Conservation (phyloP, 257 asterid species). For the Coffea canephora region DNA sequence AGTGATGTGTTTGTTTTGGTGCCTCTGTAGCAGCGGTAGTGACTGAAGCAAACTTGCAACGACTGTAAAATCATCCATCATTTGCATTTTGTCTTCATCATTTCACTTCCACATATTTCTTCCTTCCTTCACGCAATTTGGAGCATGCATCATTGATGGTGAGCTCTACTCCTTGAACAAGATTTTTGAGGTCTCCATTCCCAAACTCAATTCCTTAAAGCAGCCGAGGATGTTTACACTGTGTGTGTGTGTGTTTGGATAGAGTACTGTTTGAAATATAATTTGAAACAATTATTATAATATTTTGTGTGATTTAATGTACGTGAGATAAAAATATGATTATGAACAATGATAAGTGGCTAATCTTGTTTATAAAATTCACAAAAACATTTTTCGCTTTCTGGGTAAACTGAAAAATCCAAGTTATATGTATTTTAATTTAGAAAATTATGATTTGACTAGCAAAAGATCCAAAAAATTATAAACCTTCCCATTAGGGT, state of each 20-base stretch:
- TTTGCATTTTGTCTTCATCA: slow-evolving; percentile 16
- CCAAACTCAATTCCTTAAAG: not conserved
- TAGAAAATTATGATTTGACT: not conserved
- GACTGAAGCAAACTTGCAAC: not conserved
- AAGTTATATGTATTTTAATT: not conserved
- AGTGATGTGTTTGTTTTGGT: not conserved
- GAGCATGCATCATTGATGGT: not conserved
- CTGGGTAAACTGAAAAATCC: not conserved
- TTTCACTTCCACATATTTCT: not conserved
- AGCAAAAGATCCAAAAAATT: not conserved
- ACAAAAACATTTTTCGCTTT: not conserved
- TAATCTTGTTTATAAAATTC: no score
- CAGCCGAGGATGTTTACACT: not conserved
- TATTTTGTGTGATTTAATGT: no score
- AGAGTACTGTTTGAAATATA: no score
- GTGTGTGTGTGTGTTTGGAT: no score
- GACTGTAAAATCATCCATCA: slow-evolving; percentile 17
- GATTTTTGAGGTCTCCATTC: no score
- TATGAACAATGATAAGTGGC: no score
- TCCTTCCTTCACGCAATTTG: not conserved
- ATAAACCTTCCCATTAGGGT: not conserved
- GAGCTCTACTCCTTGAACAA: not conserved
- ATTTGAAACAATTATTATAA: no score
- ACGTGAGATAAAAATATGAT: no score
- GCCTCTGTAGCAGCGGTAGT: slow-evolving; percentile 6